Base-by-base conservation (phyloP, 345 rosid species). In the Populus simonii region DNA sequence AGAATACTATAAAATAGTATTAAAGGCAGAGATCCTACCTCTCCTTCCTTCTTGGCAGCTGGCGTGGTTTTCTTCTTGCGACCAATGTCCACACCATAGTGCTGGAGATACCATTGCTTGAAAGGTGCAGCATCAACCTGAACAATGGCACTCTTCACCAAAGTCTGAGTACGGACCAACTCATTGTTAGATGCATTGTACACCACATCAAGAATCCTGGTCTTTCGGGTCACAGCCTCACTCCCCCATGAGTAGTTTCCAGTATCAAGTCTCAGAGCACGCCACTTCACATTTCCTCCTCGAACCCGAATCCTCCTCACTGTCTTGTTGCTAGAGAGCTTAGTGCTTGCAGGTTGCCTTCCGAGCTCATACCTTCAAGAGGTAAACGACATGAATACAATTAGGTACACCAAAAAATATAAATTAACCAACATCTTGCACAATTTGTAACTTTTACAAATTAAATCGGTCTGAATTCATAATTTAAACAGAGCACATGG, bases 211-310 rank as follows among this genome's bases (percentile, higher is more conserved):
- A 81, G 84, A 68, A 81, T 68, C 41, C 84, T 76, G 12, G 84
- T 81, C 77, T 77, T 81, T 63, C 77, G 25, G 33, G 84, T 81
- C 67, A 81, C 84, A 55, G 84, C 80, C 72, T 81, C 84, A 45
- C 84, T 81, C 1, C 84, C 84, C 84, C 84, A 81, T 5, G 84
- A 81, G 77, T 67, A 81, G 59, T 81, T 81, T n/a, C 84, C 84
- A 73, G 84, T 81, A 72, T 81, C 84, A 31, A 81, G 80, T 71
- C 83, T 75, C 79, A 80, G 49, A 25, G 83, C 83, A 65, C 83
- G 83, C 83, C 83, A 80, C 79, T 80, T 80, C 39, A 80, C 79
- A 71, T 80, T 80, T 23, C 83, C 83, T 49, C 83, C 83, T 75
- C 83, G 41, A 20, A 80, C 83, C 79, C 83, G 76, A 63, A 80